These are phyloP conservation scores for Neonectria punicea DNA, from an alignment of 2,329 filamentous ascomycete species.

Conservation along the genomic window DNA sequence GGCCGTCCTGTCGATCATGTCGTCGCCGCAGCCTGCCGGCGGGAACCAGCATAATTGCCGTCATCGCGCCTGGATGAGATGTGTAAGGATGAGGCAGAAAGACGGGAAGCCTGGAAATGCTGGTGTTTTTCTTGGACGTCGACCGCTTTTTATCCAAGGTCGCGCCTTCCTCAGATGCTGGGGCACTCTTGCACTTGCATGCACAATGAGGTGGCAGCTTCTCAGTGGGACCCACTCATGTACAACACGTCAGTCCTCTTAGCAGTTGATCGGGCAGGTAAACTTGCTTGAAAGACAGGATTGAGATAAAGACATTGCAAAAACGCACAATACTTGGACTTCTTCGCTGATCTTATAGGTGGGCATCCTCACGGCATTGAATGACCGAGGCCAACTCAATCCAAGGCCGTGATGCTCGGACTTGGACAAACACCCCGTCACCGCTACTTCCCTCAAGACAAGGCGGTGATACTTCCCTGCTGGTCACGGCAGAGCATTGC, in stretches of 20 bases:
- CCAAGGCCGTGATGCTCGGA: background rate
- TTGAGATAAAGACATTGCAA: background rate
- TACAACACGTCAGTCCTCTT: conserved; percentile 36
- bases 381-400: background rate
- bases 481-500: background rate
- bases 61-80: background rate
- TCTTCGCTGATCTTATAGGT: background rate
- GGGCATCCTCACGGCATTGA: too few relatives aligned
- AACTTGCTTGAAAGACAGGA: background rate
- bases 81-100: conserved; percentile 6
- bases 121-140: background rate
- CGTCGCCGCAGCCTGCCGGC: background rate
- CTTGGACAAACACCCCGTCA: conserved; percentile 5
- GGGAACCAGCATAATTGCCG: background rate
- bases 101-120: background rate
- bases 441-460: conserved; percentile 15
- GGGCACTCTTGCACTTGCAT: conserved; percentile 36
- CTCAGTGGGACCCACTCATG: conserved; percentile 42
- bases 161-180: conserved; percentile 28
- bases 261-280: conserved; percentile 8
- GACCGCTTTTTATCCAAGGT: conserved; percentile 36
- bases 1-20: conserved; percentile 12
- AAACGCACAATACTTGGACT: too few relatives aligned
- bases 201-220: conserved; percentile 44
- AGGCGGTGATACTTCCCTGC: conserved; percentile 3